Evolutionary conservation across 345 rosid species (phyloP).

Genomic region (Eucalyptus pauciflora): DNA sequence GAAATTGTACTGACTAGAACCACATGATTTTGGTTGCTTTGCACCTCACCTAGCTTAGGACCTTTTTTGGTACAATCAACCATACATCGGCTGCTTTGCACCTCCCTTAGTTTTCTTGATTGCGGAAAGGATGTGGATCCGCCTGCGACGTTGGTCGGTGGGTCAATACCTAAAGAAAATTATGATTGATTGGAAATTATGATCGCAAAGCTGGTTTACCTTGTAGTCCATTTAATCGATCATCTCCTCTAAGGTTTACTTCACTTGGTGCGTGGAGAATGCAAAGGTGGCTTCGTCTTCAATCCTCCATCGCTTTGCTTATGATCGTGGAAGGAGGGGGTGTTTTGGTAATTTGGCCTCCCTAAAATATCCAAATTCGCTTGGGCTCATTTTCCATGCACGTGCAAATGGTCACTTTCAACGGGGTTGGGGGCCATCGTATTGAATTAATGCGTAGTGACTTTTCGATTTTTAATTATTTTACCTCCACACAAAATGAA

Average conservation of each 20-base stretch:
- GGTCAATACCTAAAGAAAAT: not conserved
- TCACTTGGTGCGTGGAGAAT: not conserved
- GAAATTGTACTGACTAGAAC: not conserved
- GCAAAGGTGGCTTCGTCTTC: not conserved
- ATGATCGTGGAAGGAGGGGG: not conserved
- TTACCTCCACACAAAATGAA: not conserved
- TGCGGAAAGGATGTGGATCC: not conserved
- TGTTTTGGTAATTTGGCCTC: not conserved
- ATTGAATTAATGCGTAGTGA: not conserved
- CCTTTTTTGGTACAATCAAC: not conserved
- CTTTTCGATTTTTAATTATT: not conserved
- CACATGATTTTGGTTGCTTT: not conserved
- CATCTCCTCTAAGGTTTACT: not conserved
- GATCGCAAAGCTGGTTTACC: not conserved
- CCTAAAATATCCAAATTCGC: not conserved
- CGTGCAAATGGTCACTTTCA: not conserved
- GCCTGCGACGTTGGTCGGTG: not conserved
- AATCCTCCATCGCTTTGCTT: not conserved
- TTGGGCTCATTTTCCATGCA: not conserved
- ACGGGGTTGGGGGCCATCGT: not conserved
- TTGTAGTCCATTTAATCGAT: not conserved
- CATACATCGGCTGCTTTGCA: not conserved
- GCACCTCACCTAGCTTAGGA: not conserved
- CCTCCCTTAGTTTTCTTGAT: not conserved
- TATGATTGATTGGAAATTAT: not conserved